Conservation (phyloP, 441 rosid genomes). For the Erodium trifolium region DNA sequence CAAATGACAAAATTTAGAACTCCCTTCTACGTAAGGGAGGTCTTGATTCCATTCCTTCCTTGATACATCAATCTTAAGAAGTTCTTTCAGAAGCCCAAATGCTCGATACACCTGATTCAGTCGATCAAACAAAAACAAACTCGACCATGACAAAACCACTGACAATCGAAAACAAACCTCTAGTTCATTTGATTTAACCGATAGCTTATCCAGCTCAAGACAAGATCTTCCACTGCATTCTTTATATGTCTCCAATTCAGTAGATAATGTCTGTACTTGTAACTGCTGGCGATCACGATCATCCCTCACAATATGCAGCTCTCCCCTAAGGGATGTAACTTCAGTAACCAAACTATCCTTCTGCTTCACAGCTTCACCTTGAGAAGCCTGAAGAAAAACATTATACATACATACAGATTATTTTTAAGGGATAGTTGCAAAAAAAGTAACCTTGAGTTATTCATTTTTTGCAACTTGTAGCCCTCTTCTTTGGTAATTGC, state of each 20-base stretch:
- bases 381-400: constrained; percentile 27
- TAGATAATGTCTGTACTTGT: constrained; percentile 31
- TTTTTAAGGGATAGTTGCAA: no score
- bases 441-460: no score
- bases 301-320: constrained; percentile 38
- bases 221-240: constrained; percentile 28
- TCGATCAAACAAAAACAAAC: no score
- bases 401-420: background rate
- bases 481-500: no score
- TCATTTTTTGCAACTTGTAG: no score
- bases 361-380: constrained; percentile 40
- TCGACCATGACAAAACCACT: background rate
- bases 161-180: constrained; percentile 29
- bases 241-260: constrained; percentile 37
- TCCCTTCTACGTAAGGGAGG: no score
- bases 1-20: no score
- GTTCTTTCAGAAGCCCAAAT: no score
- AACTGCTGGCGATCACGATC: constrained; percentile 38
- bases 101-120: no score
- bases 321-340: constrained; percentile 40
- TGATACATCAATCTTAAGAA: no score
- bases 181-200: constrained; percentile 36
- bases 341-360: constrained; percentile 40
- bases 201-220: constrained; percentile 24
- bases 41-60: no score